These are phyloP conservation scores for Naganishia vaughanmartiniae DNA, from an alignment of 768 basidiomycete species.

Conservation along the genomic window DNA sequence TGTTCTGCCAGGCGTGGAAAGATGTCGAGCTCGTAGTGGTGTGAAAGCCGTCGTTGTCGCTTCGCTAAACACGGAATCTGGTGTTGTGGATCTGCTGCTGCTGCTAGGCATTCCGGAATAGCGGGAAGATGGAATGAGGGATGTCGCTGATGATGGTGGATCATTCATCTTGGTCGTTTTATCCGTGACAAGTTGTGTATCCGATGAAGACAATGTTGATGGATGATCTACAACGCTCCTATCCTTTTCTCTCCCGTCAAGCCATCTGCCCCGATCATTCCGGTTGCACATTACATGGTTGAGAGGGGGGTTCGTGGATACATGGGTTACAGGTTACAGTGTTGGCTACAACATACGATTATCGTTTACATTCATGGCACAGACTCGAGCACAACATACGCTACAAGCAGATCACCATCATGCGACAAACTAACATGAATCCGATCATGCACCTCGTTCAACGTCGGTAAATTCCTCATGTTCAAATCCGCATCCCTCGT, in stretches of 20 bases:
- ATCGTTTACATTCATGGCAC: background rate
- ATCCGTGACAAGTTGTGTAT: no score
- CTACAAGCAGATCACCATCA: constrained; percentile 27
- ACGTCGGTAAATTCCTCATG: constrained; percentile 17
- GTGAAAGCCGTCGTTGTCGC: background rate
- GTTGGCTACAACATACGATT: background rate
- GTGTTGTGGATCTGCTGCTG: background rate
- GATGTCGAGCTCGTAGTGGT: background rate
- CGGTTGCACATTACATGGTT: background rate
- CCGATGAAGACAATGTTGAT: background rate
- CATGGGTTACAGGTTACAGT: background rate
- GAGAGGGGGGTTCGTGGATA: background rate
- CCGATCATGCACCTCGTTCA: constrained; percentile 13
- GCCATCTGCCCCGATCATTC: background rate
- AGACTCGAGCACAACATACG: constrained; percentile 25
- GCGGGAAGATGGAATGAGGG: no score
- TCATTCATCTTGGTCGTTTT: no score
- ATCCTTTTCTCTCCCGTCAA: background rate
- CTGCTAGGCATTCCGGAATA: background rate
- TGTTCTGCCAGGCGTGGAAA: background rate
- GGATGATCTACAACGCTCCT: background rate
- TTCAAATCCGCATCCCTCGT: background rate
- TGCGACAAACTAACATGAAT: constrained; percentile 23
- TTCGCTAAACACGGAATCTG: constrained; percentile 18
- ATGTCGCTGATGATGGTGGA: no score